Conservation (phyloP, 345 rosid species). For the Boechera stricta region DNA sequence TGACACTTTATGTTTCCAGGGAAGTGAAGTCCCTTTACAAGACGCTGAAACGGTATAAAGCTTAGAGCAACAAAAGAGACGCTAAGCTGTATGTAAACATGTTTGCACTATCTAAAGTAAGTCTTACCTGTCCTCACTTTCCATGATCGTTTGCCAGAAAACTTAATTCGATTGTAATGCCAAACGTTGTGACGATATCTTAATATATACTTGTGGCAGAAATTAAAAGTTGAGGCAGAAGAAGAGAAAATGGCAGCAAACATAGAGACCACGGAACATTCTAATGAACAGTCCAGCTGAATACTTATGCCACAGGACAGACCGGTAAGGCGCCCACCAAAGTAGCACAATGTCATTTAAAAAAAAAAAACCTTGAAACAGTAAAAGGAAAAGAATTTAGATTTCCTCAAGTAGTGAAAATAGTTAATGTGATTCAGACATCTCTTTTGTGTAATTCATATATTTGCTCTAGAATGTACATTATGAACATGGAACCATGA, state of each 20-base stretch:
- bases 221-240: not conserved
- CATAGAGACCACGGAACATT: not conserved
- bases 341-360: not conserved
- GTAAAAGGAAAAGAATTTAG: not conserved
- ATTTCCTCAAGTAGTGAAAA: not conserved
- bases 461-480: not conserved
- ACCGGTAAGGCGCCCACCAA: not conserved
- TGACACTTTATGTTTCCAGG: not conserved
- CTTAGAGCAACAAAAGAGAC: not conserved
- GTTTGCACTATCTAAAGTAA: not conserved
- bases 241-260: constrained; percentile 2
- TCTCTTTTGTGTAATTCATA: not conserved
- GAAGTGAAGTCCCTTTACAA: constrained; percentile 6
- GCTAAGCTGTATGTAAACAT: not conserved
- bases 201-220: not conserved
- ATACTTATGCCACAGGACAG: not conserved
- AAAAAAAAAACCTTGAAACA: too few relatives aligned
- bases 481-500: not conserved
- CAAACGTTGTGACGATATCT: not conserved
- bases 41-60: not conserved
- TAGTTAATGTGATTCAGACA: not conserved
- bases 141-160: not conserved
- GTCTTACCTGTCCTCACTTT: not conserved
- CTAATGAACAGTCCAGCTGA: not conserved
- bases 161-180: not conserved